A percentile compares a stretch with the other conserved stretches of the same genome.
phyloP scores from a whole-genome alignment of 805 yeast genomes.

The Candida boleticola region DNA sequence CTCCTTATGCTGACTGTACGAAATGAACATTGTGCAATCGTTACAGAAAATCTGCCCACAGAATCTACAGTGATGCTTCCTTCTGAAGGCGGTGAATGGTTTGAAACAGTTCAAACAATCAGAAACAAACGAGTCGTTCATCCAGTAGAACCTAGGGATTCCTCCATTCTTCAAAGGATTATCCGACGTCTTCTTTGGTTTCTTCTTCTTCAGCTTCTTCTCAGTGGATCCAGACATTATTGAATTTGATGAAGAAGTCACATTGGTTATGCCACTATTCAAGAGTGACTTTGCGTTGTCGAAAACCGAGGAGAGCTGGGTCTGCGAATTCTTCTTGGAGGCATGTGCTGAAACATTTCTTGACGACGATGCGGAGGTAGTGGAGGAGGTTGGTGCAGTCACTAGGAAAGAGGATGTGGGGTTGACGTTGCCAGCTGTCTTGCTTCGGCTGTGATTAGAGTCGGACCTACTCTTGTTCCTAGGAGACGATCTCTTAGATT shows the following conservation, averaged over 20 bases:
- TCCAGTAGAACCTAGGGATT: conserved; percentile 83
- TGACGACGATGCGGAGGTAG: background rate
- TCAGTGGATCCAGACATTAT: conserved; percentile 14
- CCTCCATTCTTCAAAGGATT: conserved; percentile 49
- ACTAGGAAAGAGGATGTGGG: background rate
- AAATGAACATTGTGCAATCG: conserved; percentile 69
- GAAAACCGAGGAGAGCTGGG: conserved; percentile 22
- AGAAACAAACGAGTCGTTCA: conserved; percentile 89
- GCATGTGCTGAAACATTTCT: background rate
- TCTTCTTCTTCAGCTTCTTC: conserved; percentile 22
- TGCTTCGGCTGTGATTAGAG: background rate
- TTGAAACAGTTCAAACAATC: conserved; percentile 84
- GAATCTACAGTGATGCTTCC: conserved; percentile 92
- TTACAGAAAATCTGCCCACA: conserved; percentile 96
- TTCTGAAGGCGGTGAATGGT: conserved; percentile 77
- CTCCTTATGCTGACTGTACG: conserved; percentile 51
- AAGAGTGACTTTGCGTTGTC: conserved; percentile 40
- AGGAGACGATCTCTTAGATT: background rate
- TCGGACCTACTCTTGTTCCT: background rate
- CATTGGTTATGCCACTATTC: conserved; percentile 23
- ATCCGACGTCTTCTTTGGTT: conserved; percentile 30
- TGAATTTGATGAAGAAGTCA: conserved; percentile 30
- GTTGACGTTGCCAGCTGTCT: background rate
- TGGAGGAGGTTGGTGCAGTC: no score
- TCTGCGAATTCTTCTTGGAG: background rate